A percentile compares a stretch with the other conserved stretches of the same genome.
Evolutionary conservation across 306 rosid genomes (phyloP).

Genomic region (Quercus cerris): DNA sequence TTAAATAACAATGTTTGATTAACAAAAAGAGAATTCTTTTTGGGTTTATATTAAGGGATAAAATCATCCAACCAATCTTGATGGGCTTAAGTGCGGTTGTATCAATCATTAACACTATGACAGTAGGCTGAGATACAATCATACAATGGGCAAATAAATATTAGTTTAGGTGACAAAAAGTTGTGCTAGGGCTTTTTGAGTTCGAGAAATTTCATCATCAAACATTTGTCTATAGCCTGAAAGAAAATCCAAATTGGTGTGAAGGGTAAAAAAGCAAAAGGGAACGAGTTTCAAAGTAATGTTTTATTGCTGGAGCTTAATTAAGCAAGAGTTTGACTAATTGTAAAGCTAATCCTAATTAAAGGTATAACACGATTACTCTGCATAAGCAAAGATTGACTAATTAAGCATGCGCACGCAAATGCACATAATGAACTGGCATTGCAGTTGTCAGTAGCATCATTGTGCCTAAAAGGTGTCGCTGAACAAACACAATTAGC

Average conservation of each 20-base stretch:
- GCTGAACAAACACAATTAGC: background rate
- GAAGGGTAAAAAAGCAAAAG: too few species aligned
- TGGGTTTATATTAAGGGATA: too few species aligned
- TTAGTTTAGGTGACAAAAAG: too few species aligned
- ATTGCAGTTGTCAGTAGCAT: background rate
- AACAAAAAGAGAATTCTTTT: too few species aligned
- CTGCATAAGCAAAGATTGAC: background rate
- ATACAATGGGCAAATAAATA: too few species aligned
- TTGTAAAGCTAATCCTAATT: background rate
- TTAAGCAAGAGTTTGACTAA: background rate
- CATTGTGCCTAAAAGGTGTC: background rate
- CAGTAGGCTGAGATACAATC: background rate
- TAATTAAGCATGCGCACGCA: background rate
- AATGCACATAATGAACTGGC: background rate
- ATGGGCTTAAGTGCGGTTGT: background rate
- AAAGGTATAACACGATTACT: background rate
- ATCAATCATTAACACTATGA: background rate
- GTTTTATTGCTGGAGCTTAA: too few species aligned
- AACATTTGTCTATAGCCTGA: background rate
- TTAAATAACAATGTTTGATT: background rate
- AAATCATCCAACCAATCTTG: background rate
- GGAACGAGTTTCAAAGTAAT: too few species aligned
- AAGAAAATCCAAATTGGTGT: background rate
- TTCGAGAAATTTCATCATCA: background rate
- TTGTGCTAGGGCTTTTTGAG: too few species aligned